phyloP scores from a whole-genome alignment of 2,329 filamentous ascomycete species.

The Dactylellina parvicollis region DNA sequence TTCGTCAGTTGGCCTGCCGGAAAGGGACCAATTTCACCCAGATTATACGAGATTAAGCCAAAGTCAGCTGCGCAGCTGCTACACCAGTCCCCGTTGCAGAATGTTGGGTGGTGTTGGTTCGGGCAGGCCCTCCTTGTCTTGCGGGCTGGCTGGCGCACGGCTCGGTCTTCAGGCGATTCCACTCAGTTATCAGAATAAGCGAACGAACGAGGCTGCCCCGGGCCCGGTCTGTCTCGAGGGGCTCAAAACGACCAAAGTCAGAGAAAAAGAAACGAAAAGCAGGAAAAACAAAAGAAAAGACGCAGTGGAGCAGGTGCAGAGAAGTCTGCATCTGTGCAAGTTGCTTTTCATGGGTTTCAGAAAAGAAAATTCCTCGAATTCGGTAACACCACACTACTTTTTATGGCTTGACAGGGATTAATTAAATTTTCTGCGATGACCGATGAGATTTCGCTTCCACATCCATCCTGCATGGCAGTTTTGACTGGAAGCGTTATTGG shows the following conservation, averaged over 20 bases:
- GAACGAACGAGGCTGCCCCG: slow-evolving; percentile 50
- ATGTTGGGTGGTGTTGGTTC: slow-evolving; percentile 28
- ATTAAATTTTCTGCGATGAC: slow-evolving; percentile 37
- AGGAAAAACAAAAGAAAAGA: slow-evolving; percentile 22
- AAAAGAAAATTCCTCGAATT: slow-evolving; percentile 37
- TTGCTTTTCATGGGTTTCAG: slow-evolving; percentile 35
- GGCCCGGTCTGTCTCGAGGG: slow-evolving; percentile 14
- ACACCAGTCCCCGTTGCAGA: slow-evolving; percentile 28
- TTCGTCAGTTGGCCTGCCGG: slow-evolving; percentile 29
- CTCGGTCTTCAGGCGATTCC: slow-evolving; percentile 52
- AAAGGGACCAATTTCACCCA: slow-evolving; percentile 26
- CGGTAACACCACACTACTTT: slow-evolving; percentile 22
- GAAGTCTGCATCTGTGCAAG: slow-evolving; percentile 35
- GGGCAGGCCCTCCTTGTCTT: slow-evolving; percentile 44
- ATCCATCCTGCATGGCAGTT: slow-evolving; percentile 40
- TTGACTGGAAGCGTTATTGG: slow-evolving; percentile 39
- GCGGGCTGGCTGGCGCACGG: slow-evolving; percentile 52
- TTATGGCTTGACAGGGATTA: slow-evolving; percentile 30
- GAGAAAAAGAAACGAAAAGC: neutral
- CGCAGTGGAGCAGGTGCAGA: slow-evolving; percentile 41
- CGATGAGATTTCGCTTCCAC: slow-evolving; percentile 41
- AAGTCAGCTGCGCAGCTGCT: slow-evolving; percentile 26
- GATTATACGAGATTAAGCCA: slow-evolving; percentile 32
- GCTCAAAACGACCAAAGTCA: too few species aligned
- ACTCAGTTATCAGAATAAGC: slow-evolving; percentile 50